Conservation (phyloP, 2,329 filamentous ascomycete genomes). For the Metarhizium brunneum region DNA sequence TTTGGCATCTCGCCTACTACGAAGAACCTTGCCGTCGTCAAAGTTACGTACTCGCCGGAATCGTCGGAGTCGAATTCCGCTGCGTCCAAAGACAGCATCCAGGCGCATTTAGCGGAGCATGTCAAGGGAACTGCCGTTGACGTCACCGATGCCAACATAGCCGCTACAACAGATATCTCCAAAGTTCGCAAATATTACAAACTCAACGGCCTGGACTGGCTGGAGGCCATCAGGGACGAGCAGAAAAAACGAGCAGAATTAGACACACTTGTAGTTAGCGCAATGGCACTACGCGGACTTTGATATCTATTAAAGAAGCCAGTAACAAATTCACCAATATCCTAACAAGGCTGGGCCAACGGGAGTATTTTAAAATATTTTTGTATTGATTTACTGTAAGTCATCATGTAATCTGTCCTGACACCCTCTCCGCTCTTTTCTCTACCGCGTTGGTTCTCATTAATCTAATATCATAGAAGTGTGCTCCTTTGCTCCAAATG, state of each 20-base stretch:
- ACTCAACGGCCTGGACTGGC: constrained; percentile 50
- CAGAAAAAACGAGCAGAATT: constrained; percentile 41
- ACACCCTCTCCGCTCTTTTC: background rate
- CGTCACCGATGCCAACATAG: constrained; percentile 57
- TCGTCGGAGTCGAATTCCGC: constrained; percentile 29
- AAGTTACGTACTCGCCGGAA: constrained; percentile 50
- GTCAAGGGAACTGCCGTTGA: constrained; percentile 52
- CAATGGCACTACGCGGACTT: constrained; percentile 55
- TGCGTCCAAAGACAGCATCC: constrained; percentile 36
- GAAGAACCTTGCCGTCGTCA: constrained; percentile 67
- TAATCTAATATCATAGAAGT: background rate
- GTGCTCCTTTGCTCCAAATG: background rate
- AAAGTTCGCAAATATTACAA: constrained; percentile 84
- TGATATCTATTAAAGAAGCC: constrained; percentile 8
- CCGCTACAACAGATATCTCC: constrained; percentile 49
- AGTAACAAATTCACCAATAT: background rate
- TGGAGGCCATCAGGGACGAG: constrained; percentile 36
- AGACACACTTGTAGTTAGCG: constrained; percentile 61
- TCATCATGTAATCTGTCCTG: background rate
- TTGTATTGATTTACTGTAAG: background rate
- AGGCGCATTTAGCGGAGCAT: constrained; percentile 48
- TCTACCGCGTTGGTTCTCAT: background rate
- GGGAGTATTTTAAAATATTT: background rate
- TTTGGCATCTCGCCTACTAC: constrained; percentile 72
- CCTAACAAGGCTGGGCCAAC: background rate